Conservation (phyloP, 306 rosid species). For the Amphicarpaea edgeworthii region DNA sequence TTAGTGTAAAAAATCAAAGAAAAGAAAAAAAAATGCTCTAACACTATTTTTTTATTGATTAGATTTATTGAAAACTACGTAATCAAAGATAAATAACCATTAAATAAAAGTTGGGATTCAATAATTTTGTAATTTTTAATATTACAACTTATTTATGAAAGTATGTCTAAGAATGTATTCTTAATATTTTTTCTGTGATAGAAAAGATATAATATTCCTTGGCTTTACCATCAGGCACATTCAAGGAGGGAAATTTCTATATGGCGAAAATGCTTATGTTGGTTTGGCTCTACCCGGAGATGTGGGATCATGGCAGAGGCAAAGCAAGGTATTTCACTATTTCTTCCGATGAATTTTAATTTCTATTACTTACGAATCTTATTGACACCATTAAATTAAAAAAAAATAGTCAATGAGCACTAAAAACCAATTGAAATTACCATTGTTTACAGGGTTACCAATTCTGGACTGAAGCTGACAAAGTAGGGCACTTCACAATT, state of each 20-base stretch:
- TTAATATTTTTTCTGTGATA: too few relatives aligned
- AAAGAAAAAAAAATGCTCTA: too few relatives aligned
- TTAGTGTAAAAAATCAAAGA: too few relatives aligned
- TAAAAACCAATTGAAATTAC: neutral
- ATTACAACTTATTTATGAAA: too few relatives aligned
- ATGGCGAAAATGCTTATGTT: slow-evolving; percentile 49
- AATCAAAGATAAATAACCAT: too few relatives aligned
- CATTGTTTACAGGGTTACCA: slow-evolving; percentile 65
- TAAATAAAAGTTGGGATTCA: too few relatives aligned
- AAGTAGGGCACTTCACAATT: slow-evolving; percentile 55
- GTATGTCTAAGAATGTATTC: too few relatives aligned
- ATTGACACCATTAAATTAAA: too few relatives aligned
- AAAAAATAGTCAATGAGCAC: neutral
- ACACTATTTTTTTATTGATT: too few relatives aligned
- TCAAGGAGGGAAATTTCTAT: neutral
- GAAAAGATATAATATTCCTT: neutral
- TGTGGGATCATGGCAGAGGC: slow-evolving; percentile 69
- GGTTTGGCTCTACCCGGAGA: slow-evolving; percentile 71
- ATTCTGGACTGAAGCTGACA: slow-evolving; percentile 64
- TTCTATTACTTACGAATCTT: neutral
- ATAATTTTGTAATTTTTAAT: too few relatives aligned
- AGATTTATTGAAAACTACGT: too few relatives aligned
- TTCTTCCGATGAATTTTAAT: too few relatives aligned
- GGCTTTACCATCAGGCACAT: slow-evolving; percentile 36
- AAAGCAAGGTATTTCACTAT: slow-evolving; percentile 65